phyloP scores from a whole-genome alignment of 2,329 filamentous ascomycete species.

The Cladosporium oxysporum region DNA sequence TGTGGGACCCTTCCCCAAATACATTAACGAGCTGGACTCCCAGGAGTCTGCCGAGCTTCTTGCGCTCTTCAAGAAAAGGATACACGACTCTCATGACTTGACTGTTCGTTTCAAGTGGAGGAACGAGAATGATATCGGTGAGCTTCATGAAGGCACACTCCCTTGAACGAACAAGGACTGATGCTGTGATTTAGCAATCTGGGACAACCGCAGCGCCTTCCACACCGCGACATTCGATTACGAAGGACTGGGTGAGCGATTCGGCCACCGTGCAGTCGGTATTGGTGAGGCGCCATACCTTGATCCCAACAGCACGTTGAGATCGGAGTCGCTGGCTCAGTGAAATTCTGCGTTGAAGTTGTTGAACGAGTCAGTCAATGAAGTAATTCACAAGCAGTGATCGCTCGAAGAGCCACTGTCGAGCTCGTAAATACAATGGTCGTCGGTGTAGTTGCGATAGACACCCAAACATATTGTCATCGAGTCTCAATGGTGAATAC shows the following conservation, averaged over 20 bases:
- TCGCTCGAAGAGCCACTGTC: neutral
- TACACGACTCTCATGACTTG: conserved; percentile 56
- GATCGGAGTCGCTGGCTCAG: conserved; percentile 27
- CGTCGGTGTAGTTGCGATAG: neutral
- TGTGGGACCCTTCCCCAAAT: conserved; percentile 57
- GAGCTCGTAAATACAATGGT: neutral
- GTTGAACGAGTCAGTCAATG: neutral
- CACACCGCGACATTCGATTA: conserved; percentile 67
- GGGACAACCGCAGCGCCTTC: conserved; percentile 65
- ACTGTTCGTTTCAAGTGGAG: conserved; percentile 54
- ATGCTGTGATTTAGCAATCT: conserved; percentile 53
- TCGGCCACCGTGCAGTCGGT: conserved; percentile 56
- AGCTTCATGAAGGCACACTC: neutral
- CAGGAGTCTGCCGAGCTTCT: conserved; percentile 30
- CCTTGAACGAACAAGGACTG: neutral
- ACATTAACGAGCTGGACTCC: conserved; percentile 53
- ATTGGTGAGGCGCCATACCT: conserved; percentile 59
- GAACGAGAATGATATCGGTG: conserved; percentile 50
- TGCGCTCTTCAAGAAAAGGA: conserved; percentile 28
- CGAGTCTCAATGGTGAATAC: neutral
- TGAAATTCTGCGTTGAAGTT: neutral
- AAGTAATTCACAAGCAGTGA: neutral
- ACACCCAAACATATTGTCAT: neutral
- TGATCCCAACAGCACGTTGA: conserved; percentile 53
- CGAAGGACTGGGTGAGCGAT: conserved; percentile 52